These are phyloP conservation scores for Ascochyta viciae-villosae DNA, from an alignment of 2,329 filamentous ascomycete genomes.

Conservation along the genomic window DNA sequence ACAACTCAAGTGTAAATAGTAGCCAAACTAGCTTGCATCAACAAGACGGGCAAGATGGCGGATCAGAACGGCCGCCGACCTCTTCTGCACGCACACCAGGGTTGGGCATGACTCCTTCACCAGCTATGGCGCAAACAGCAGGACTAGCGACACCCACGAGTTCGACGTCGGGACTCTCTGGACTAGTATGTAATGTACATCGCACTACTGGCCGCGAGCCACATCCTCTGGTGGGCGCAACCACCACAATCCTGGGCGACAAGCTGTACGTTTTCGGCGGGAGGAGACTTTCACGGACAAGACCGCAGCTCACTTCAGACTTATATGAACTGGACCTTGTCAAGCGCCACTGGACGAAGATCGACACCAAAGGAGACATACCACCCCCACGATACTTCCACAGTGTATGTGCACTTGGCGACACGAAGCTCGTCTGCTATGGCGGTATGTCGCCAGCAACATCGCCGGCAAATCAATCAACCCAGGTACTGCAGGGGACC, in stretches of 20 bases:
- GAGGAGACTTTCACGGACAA: constrained; percentile 81
- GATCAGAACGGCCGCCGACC: constrained; percentile 43
- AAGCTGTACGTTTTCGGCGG: constrained; percentile 98
- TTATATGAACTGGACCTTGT: constrained; percentile 94
- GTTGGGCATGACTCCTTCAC: constrained; percentile 52
- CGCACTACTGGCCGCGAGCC: constrained; percentile 91
- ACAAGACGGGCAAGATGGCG: constrained; percentile 52
- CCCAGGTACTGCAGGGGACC: constrained; percentile 45
- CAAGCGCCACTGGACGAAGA: constrained; percentile 88
- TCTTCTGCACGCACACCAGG: constrained; percentile 47
- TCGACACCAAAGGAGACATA: constrained; percentile 83
- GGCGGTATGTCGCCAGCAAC: constrained; percentile 92
- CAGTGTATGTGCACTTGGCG: constrained; percentile 90
- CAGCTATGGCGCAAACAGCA: constrained; percentile 50
- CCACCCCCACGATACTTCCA: constrained; percentile 96
- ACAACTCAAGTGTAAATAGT: constrained; percentile 53
- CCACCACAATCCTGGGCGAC: constrained; percentile 92
- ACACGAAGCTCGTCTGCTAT: constrained; percentile 96
- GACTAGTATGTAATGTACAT: constrained; percentile 72
- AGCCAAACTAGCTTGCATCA: constrained; percentile 56
- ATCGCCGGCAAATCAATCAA: constrained; percentile 49
- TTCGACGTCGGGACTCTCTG: constrained; percentile 67
- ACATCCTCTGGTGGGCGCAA: constrained; percentile 89
- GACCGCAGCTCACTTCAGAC: constrained; percentile 85
- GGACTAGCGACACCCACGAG: constrained; percentile 49